phyloP scores from a whole-genome alignment of 2,329 filamentous ascomycete species.

The Fusarium redolens region DNA sequence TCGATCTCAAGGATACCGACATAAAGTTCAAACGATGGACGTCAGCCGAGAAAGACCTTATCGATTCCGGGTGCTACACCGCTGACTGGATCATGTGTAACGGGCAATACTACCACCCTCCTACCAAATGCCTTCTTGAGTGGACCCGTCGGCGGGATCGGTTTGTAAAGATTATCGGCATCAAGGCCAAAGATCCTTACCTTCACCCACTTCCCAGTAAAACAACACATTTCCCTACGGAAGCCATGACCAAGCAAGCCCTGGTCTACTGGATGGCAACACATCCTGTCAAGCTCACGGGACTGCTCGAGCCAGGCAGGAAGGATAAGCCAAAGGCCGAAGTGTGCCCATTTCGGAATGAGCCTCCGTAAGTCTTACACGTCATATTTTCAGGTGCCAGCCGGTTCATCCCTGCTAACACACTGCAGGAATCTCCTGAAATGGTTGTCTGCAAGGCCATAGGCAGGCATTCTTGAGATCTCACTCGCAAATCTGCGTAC shows the following conservation, averaged over 20 bases:
- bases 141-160: constrained; percentile 37
- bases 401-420: constrained; percentile 39
- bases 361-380: constrained; percentile 43
- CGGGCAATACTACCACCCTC: constrained; percentile 50
- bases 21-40: constrained; percentile 78
- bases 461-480: constrained; percentile 17
- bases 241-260: constrained; percentile 25
- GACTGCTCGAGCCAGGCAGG: constrained; percentile 39
- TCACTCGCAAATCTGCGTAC: constrained; percentile 19
- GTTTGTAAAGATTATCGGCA: constrained; percentile 38
- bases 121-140: constrained; percentile 52
- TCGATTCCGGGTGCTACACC: constrained; percentile 77
- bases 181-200: constrained; percentile 33
- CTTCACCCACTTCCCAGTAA: constrained; percentile 14
- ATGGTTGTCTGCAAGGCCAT: constrained; percentile 25
- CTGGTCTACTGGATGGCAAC: constrained; percentile 35
- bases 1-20: constrained; percentile 78
- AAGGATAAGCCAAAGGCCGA: constrained; percentile 41
- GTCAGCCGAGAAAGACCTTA: constrained; percentile 69
- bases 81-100: constrained; percentile 53
- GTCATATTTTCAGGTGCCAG: constrained; percentile 22
- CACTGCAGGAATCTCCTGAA: constrained; percentile 38
- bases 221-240: constrained; percentile 22
- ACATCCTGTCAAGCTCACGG: constrained; percentile 35
- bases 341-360: constrained; percentile 41